phyloP scores from a whole-genome alignment of 2,329 filamentous ascomycete species.

The Cladorrhinum sp. region DNA sequence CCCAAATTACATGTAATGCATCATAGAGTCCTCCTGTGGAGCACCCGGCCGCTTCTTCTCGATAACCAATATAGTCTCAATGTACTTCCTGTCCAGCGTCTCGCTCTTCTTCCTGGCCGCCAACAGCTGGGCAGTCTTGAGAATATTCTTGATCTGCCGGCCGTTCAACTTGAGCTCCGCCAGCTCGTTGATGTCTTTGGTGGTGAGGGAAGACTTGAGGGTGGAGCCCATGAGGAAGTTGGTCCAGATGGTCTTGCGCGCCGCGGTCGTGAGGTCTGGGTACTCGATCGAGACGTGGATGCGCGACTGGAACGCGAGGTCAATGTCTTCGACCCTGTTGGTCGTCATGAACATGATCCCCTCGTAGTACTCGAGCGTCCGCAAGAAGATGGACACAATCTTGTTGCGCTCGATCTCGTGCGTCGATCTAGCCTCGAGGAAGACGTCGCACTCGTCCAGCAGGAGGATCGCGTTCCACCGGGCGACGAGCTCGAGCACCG shows the following conservation, averaged over 20 bases:
- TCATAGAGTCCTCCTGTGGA: slow-evolving; percentile 20
- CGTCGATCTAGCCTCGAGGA: slow-evolving; percentile 40
- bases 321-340: slow-evolving; percentile 45
- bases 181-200: slow-evolving; percentile 37
- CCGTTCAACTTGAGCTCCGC: slow-evolving; percentile 37
- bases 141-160: slow-evolving; percentile 37
- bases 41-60: slow-evolving; percentile 30
- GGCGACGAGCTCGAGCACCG: slow-evolving; percentile 70
- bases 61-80: slow-evolving; percentile 31
- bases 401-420: slow-evolving; percentile 40
- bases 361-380: slow-evolving; percentile 47
- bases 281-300: slow-evolving; percentile 50
- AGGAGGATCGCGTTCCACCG: slow-evolving; percentile 70
- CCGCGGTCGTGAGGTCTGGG: slow-evolving; percentile 37
- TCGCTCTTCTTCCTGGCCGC: slow-evolving; percentile 35
- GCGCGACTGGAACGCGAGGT: slow-evolving; percentile 46
- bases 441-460: slow-evolving; percentile 61
- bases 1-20: slow-evolving; percentile 24
- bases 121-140: slow-evolving; percentile 36
- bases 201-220: slow-evolving; percentile 29
- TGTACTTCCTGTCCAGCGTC: slow-evolving; percentile 31
- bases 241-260: slow-evolving; percentile 38
- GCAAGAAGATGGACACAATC: slow-evolving; percentile 39
- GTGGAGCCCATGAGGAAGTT: slow-evolving; percentile 38
- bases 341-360: slow-evolving; percentile 50